Base-by-base conservation (phyloP, 192 early-diverging fungal species). In the Coemansia sp. region DNA sequence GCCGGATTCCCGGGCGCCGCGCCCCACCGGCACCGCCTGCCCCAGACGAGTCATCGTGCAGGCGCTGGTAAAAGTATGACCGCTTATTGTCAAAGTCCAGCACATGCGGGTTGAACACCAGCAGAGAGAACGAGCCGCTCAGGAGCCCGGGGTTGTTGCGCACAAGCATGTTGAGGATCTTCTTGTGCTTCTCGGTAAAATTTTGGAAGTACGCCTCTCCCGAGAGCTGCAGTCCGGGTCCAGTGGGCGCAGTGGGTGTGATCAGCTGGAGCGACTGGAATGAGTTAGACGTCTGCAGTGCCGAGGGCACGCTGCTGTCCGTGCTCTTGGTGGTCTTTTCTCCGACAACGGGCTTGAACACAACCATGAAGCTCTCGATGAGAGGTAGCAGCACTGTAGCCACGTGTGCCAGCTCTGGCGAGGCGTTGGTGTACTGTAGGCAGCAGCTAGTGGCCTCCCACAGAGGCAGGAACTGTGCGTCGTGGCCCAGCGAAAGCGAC, bases 51-150 rank as follows among this genome's bases (percentile, higher is more conserved):
- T 90, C 85, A 67, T 95, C 93, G 67, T 94, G 94, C 41, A 98
- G 78, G 48, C 94, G 92, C 64, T 94, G 93, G 49, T 81, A 85
- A 65, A 98, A 98, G 79, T 95, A 99, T 55, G 94, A 93, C 18
- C 94, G 83, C 78, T 99, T 99, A 81, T 97, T 99, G 79, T 99
- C 96, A 76, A 99, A 99, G 55, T 99, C 94, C 34, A 99, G 78
- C 54, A 97, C 91, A 59, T 94, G 96, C 40, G 94, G 92, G 59
- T 96, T 97, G 50, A 89, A 89, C n/a, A 99, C 91, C 40, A 99
- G 72, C 34, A 98, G 68, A 18, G 93, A 89, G 67, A 98, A 98
- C 7, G 96, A 97, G 3, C 94, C 94, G 60, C 87, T 93, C 87
- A 98, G 90, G 30, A 98, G 56, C 0, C 87, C 84, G 3, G 96